A percentile compares a stretch with the other conserved stretches of the same genome.
phyloP scores from a whole-genome alignment of 257 asterid genomes.

The Scutellaria galericulata region DNA sequence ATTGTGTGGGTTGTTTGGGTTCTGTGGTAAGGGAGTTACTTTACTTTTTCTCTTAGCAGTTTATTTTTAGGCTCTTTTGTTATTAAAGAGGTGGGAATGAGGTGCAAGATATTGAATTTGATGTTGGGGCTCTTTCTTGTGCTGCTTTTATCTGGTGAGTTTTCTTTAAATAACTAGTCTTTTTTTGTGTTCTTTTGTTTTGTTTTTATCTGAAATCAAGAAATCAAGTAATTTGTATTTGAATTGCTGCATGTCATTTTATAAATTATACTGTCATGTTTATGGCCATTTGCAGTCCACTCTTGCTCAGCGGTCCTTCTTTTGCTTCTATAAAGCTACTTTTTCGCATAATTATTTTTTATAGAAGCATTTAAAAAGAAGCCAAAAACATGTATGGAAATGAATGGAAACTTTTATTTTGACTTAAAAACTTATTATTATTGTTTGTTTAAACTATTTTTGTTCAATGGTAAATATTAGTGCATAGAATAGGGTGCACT shows the following conservation, averaged over 20 bases:
- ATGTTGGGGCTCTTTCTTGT: constrained; percentile 46
- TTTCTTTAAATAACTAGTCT: constrained; percentile 6
- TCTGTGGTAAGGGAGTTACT: constrained; percentile 14
- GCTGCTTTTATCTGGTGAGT: constrained; percentile 67
- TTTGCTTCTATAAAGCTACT: constrained; percentile 10
- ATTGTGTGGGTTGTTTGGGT: background rate
- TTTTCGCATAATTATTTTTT: constrained; percentile 2
- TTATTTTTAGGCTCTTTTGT: background rate
- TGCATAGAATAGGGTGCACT: background rate
- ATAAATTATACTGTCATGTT: background rate
- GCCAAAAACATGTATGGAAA: background rate
- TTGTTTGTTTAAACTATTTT: background rate
- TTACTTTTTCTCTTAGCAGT: constrained; percentile 17
- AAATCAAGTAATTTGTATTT: constrained; percentile 3
- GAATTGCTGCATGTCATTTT: constrained; percentile 20
- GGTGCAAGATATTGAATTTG: constrained; percentile 41
- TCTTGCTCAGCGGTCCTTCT: constrained; percentile 14
- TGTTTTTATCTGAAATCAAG: constrained; percentile 29
- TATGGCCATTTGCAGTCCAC: constrained; percentile 2
- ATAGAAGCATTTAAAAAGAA: background rate
- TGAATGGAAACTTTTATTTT: constrained; percentile 14
- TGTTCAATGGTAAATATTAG: constrained; percentile 5
- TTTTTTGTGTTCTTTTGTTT: constrained; percentile 5
- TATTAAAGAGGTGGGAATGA: constrained; percentile 50
- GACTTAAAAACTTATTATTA: background rate